A percentile compares a stretch with the other conserved stretches of the same genome.
Evolutionary conservation across 192 early-diverging fungal species (phyloP).

Genomic region (Entomortierella chlamydospora): DNA sequence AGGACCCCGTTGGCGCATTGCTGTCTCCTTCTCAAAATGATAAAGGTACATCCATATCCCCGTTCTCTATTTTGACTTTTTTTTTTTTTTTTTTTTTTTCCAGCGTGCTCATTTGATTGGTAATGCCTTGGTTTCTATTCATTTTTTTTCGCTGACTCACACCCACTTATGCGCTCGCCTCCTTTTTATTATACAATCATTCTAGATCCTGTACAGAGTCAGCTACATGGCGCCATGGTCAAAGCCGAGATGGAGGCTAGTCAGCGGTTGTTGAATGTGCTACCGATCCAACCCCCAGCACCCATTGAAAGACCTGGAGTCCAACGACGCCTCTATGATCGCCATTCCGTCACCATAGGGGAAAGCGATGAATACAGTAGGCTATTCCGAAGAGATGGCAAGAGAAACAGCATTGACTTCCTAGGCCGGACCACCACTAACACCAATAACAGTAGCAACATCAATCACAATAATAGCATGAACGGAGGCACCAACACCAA

Average conservation of each 20-base stretch:
- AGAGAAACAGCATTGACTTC: conserved; percentile 51
- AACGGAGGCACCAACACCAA: conserved; percentile 1
- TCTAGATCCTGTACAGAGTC: conserved; percentile 60
- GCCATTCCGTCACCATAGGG: conserved; percentile 64
- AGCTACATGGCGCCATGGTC: conserved; percentile 63
- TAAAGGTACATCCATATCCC: conserved; percentile 56
- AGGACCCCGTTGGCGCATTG: conserved; percentile 75
- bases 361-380: conserved; percentile 61
- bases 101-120: conserved; percentile 3
- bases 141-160: background rate
- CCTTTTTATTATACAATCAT: background rate
- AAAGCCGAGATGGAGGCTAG: conserved; percentile 68
- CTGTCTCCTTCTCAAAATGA: conserved; percentile 63
- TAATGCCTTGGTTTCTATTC: background rate
- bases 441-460: conserved; percentile 27
- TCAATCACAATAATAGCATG: conserved; percentile 18
- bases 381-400: conserved; percentile 42
- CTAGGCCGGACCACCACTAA: conserved; percentile 27
- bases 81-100: conserved; percentile 3
- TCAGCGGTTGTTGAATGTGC: conserved; percentile 43
- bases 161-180: background rate
- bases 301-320: conserved; percentile 41
- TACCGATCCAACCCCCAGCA: conserved; percentile 49
- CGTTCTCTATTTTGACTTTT: too few relatives aligned
- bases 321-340: conserved; percentile 66